A percentile compares a stretch with the other conserved stretches of the same genome.
phyloP scores from a whole-genome alignment of 805 yeast species.

The Lipomyces oligophaga region DNA sequence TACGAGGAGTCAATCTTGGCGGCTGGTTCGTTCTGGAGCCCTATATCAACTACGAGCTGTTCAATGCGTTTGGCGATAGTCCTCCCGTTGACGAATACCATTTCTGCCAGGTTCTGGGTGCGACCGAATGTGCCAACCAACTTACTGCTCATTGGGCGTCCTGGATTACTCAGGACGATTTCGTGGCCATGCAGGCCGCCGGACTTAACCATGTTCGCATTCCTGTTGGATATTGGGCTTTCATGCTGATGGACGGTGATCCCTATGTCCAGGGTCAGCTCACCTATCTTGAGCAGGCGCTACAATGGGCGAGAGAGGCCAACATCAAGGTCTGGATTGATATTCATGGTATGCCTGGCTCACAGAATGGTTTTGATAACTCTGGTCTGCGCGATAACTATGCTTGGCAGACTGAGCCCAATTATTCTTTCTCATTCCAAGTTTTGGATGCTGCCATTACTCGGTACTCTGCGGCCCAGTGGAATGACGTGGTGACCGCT shows the following conservation, averaged over 20 bases:
- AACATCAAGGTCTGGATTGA: conserved; percentile 82
- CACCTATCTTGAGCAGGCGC: conserved; percentile 66
- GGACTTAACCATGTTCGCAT: conserved; percentile 85
- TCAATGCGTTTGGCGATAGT: conserved; percentile 47
- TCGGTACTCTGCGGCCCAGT: conserved; percentile 60
- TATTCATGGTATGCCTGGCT: conserved; percentile 94
- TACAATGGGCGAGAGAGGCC: conserved; percentile 65
- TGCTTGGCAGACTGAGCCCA: conserved; percentile 52
- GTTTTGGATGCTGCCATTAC: conserved; percentile 53
- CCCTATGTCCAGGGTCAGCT: conserved; percentile 86
- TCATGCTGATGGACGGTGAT: conserved; percentile 47
- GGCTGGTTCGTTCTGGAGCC: conserved; percentile 91
- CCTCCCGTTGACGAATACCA: conserved; percentile 84
- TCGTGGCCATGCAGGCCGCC: conserved; percentile 49
- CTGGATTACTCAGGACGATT: conserved; percentile 71
- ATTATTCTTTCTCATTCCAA: conserved; percentile 50
- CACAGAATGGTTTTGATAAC: conserved; percentile 94
- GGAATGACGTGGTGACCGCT: conserved; percentile 70
- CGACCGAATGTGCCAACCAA: conserved; percentile 46
- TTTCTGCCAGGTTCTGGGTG: conserved; percentile 47
- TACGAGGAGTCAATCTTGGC: conserved; percentile 72
- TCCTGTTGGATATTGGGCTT: conserved; percentile 93
- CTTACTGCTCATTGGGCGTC: conserved; percentile 69
- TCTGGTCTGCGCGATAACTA: conserved; percentile 50
- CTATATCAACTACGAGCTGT: conserved; percentile 70